These are phyloP conservation scores for Vickermania ingenoplastis DNA, from an alignment of 208 protist genomes.

Conservation along the genomic window DNA sequence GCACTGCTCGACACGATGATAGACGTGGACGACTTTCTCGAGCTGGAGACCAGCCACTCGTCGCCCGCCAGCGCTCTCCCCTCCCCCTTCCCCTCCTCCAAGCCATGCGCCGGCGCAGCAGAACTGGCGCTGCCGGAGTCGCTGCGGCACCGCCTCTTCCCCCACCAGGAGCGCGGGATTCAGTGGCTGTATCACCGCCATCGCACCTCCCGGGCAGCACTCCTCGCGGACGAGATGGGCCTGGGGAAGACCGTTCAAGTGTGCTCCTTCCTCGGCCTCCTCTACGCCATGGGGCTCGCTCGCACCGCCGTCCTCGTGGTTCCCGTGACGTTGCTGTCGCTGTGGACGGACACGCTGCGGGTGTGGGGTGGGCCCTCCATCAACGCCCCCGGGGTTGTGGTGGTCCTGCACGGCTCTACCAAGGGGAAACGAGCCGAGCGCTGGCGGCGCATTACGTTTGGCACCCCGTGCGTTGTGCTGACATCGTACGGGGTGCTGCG, in stretches of 20 bases:
- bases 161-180: slow-evolving; percentile 91
- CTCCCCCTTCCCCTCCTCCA: too few species aligned
- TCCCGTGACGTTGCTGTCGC: slow-evolving; percentile 79
- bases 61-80: too few species aligned
- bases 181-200: slow-evolving; percentile 96
- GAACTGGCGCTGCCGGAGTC: slow-evolving; percentile 22
- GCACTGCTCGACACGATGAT: too few species aligned
- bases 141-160: slow-evolving; percentile 61
- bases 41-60: too few species aligned
- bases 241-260: slow-evolving; percentile 97
- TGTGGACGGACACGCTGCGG: slow-evolving; percentile 91
- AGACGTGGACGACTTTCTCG: too few species aligned
- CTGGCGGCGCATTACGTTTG: slow-evolving; percentile 45
- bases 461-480: slow-evolving; percentile 44
- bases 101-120: too few species aligned
- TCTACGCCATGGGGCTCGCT: slow-evolving; percentile 53
- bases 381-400: slow-evolving; percentile 11
- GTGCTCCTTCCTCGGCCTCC: slow-evolving; percentile 77
- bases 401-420: slow-evolving; percentile 48
- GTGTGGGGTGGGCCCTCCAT: slow-evolving; percentile 29
- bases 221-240: slow-evolving; percentile 97
- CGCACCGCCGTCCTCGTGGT: slow-evolving; percentile 93
- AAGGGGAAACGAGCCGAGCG: slow-evolving; percentile 34
- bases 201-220: slow-evolving; percentile 83
- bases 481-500: slow-evolving; percentile 81